Base-by-base conservation (phyloP, 768 basidiomycete genomes). In the Goffeauzyma gilvescens region DNA sequence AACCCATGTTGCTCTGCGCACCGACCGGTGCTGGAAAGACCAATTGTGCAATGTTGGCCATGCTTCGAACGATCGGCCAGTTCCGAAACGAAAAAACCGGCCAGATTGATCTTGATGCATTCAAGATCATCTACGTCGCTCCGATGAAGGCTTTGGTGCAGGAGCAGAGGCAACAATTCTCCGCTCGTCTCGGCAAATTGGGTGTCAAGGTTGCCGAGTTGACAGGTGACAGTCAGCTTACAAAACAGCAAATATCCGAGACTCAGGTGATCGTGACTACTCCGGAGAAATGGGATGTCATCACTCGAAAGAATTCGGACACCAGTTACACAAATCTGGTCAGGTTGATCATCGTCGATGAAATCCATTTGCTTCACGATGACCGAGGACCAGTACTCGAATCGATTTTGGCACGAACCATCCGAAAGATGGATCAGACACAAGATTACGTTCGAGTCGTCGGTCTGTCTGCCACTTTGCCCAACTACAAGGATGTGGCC, bases 1-100 rank as follows among this genome's bases (percentile, higher is more conserved):
- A 96, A 51, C 90, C 90, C 0, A 72, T 96, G 46, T 67, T 98
- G 21, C 75, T 98, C 23, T 98, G 93, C 66, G 93, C 93, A 0
- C 93, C 93, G 4, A 96, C 93, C 1, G 90, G 93, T 62, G 93
- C 90, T 10, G 93, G 93, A 50, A 98, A 98, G 89, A 98, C 93
- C 14, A 98, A 98, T 55, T 90, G 96, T 23, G 93, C 93, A 24
- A 84, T 96, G 75, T 71, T 98, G 9, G 77, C 87, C 0, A 81
- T 98, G 50, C 74, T 98, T 20, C 81, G 85, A 59, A 85, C 93
- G 55, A 73, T 98, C 18, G 67, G 72, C 25, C 90, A 93, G 56
- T 76, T 81, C 62, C 76, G 85, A n/a, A 75, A 89, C 55, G 78
- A 80, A 32, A 70, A 69, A 14, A 80, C 81, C 0, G 83, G 83